phyloP scores from a whole-genome alignment of 176 grass and related monocot genomes.

The Ampelocalamus luodianensis region DNA sequence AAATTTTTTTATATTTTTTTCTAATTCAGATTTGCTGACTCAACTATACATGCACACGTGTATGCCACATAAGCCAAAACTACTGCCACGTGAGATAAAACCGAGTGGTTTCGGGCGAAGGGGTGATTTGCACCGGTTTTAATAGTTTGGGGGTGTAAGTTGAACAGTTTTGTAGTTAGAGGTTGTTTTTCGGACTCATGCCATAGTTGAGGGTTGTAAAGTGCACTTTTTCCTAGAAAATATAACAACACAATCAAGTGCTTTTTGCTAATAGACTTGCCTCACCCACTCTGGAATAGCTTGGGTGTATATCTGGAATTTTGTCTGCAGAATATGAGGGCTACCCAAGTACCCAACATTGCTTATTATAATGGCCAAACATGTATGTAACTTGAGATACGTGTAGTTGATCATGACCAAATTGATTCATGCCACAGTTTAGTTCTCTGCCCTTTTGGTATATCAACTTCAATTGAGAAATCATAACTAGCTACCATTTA shows the following conservation, averaged over 20 bases:
- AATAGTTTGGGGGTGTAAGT: too few relatives aligned
- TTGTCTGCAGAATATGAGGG: background rate
- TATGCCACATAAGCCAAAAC: too few relatives aligned
- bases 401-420: background rate
- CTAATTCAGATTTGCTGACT: too few relatives aligned
- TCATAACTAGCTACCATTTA: background rate
- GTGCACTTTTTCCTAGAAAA: background rate
- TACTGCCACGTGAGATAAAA: too few relatives aligned
- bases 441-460: background rate
- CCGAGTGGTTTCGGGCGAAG: too few relatives aligned
- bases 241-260: background rate
- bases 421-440: background rate
- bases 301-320: background rate
- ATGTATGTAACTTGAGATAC: background rate
- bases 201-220: too few relatives aligned
- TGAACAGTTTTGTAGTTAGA: too few relatives aligned
- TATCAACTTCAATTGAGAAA: conserved; percentile 1
- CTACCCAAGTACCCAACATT: background rate
- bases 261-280: background rate
- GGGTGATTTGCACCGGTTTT: too few relatives aligned
- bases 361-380: background rate
- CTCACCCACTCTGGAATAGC: background rate
- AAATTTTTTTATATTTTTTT: too few relatives aligned
- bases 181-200: too few relatives aligned
- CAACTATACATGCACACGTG: too few relatives aligned